Evolutionary conservation across 2,329 filamentous ascomycete genomes (phyloP), one percentile per base, ranked within the genome.

Genomic region (Aspergillus sp.): DNA sequence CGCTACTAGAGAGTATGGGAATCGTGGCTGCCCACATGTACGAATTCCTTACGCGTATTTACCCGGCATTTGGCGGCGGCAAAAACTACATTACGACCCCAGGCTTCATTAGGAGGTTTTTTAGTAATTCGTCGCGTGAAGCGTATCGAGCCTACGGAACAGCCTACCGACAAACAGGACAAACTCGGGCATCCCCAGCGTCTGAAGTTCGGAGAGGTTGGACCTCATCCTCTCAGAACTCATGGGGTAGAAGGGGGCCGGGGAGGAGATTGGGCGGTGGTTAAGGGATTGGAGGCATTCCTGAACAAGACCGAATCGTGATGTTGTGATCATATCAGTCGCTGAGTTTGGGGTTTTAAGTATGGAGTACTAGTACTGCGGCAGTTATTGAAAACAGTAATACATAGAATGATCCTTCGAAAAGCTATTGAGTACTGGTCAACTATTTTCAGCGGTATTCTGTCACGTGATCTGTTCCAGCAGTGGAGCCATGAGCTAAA

Each of bases 31-130:
- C 90, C 4, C 93, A 98, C 66, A 62, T 93, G 17, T 95, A 89
- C 69, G 88, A 97, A 65, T 98, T 97, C 63, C 68, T 96, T 44
- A 89, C 87, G 2, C 81, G 88, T 43, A 78, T 96, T 38, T 97
- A 90, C 76, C 93, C 93, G 4, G 82, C 87, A 47, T 93, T 93
- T 63, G 91, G 90, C 27, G 87, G 88, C 48, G 93, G 93, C 0
- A 76, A 74, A 45, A 95, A 90, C 62, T 77, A 85, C 43, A 75
- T 96, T 32, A 74, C 77, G 12, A 93, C 90, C 0, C 93, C 93
- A 2, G 65, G 67, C 5, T 83, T 90, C 56, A 70, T 97, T 49
- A 82, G 81, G 50, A 77, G 78, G 47, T 78, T 86, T 56, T 85
- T 91, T 49, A 72, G 75, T 49, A 77, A 56, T 46, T 64, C 58